Percentiles rank a stretch among this genome's conserved stretches.
Evolutionary conservation across 371 early-diverging fungal genomes (phyloP).

Genomic region (Mortierella sp.): DNA sequence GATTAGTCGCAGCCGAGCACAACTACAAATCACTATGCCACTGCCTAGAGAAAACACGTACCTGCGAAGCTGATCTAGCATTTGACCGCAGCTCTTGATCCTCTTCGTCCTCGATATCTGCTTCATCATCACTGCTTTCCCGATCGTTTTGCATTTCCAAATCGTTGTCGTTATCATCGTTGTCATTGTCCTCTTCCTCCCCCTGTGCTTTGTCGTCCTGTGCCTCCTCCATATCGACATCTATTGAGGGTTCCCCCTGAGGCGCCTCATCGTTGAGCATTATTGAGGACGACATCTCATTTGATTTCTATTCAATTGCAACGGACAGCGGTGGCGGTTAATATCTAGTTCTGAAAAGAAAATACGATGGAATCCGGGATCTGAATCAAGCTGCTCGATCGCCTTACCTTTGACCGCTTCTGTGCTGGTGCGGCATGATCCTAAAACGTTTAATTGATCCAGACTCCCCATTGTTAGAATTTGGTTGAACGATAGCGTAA

Average conservation of each 20-base stretch:
- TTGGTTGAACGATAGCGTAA: too few relatives aligned
- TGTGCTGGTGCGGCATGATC: slow-evolving; percentile 28
- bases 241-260: neutral
- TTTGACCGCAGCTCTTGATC: slow-evolving; percentile 44
- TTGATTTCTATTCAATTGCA: slow-evolving; percentile 25
- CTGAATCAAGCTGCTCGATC: neutral
- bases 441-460: slow-evolving; percentile 15
- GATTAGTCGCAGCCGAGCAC: neutral
- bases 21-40: neutral
- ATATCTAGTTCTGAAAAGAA: neutral
- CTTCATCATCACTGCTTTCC: slow-evolving; percentile 45
- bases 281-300: slow-evolving; percentile 42
- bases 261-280: neutral
- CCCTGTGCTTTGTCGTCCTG: slow-evolving; percentile 7
- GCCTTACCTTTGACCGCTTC: slow-evolving; percentile 47
- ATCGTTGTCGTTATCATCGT: slow-evolving; percentile 32
- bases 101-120: slow-evolving; percentile 52
- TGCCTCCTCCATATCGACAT: slow-evolving; percentile 19
- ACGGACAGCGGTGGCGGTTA: neutral
- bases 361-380: neutral
- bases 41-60: neutral
- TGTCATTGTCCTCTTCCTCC: slow-evolving; percentile 15
- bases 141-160: slow-evolving; percentile 38
- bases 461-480: neutral
- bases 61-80: slow-evolving; percentile 17